Base-by-base conservation (phyloP, 257 asterid genomes). In the Solanum ossicruentum region DNA sequence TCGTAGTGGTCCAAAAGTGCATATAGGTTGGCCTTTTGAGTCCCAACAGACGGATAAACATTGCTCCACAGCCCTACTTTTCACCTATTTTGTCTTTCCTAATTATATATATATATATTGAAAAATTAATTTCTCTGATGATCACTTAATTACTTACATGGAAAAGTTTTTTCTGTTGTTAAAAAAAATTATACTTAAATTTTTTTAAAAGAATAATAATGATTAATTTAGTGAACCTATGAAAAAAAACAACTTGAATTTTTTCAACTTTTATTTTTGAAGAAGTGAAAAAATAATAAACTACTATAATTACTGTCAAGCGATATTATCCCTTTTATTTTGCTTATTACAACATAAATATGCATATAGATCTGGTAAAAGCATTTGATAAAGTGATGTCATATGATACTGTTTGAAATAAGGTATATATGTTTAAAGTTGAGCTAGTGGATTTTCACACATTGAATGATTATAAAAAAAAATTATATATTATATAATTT, bases 241-340 rank as follows among this genome's bases (percentile, higher is more conserved):
- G 1, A 1, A 1, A 3, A 2, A 26, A 23, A 5, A 6, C 1
- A 18, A 3, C 0, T n/a, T n/a, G n/a, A n/a, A n/a, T n/a, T n/a
- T n/a, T n/a, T n/a, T n/a, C n/a, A n/a, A n/a, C n/a, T n/a, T n/a
- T n/a, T n/a, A n/a, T n/a, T n/a, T n/a, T n/a, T n/a, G n/a, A n/a
- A n/a, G n/a, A n/a, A n/a, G n/a, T n/a, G n/a, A n/a, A n/a, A n/a
- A n/a, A n/a, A 5, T 36, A 36, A 36, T 36, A 36, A 36, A 36
- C 0, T 36, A 5, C 41, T 36, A 36, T 36, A 36, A 5, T 36
- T 36, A 36, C 5, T 36, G 39, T 3, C 39, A 4, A 36, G 5
- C 7, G 1, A 36, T 36, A 36, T 36, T 36, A 36, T 36, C 6
- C 6, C 39, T 36, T 36, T 36, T 36, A 36, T 36, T 36, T 36